Conservation (phyloP, 805 yeast species). For the Cyberlindnera galapagoensis region DNA sequence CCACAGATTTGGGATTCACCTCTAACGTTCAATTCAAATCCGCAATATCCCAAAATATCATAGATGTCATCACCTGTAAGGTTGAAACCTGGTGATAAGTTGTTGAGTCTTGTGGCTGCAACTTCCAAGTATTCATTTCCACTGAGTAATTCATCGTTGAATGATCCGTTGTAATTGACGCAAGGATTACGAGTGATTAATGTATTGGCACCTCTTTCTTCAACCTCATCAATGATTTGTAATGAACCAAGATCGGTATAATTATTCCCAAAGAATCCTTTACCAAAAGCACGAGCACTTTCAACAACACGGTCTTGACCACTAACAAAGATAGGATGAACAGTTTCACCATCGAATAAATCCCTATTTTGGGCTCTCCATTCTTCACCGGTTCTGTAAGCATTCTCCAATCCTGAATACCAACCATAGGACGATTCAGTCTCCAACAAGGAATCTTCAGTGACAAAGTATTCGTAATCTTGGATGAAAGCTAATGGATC, state of each 20-base stretch:
- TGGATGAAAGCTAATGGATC: slow-evolving; percentile 51
- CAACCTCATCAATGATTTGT: slow-evolving; percentile 35
- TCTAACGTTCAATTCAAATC: slow-evolving; percentile 64
- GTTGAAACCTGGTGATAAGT: slow-evolving; percentile 47
- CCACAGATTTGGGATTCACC: slow-evolving; percentile 66
- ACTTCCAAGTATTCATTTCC: slow-evolving; percentile 34
- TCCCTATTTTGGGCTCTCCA: slow-evolving; percentile 37
- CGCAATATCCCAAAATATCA: slow-evolving; percentile 56
- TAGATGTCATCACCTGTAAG: slow-evolving; percentile 47
- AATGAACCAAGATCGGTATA: slow-evolving; percentile 27
- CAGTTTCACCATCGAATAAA: slow-evolving; percentile 30
- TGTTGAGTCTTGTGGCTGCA: slow-evolving; percentile 53
- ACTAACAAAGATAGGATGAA: slow-evolving; percentile 41
- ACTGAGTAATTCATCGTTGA: slow-evolving; percentile 12
- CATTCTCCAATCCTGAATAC: slow-evolving; percentile 42
- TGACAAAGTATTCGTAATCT: slow-evolving; percentile 46
- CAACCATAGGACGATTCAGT: slow-evolving; percentile 31
- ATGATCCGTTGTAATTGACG: slow-evolving; percentile 27
- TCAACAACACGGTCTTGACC: slow-evolving; percentile 42
- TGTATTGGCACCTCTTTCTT: slow-evolving; percentile 41
- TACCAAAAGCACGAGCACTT: slow-evolving; percentile 39
- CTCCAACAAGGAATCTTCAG: slow-evolving; percentile 34
- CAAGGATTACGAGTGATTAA: slow-evolving; percentile 44
- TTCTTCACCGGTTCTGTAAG: slow-evolving; percentile 37
- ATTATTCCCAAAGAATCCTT: slow-evolving; percentile 42